Evolutionary conservation across 2,329 filamentous ascomycete genomes (phyloP).

Genomic region (Colletotrichum ledebouriae): DNA sequence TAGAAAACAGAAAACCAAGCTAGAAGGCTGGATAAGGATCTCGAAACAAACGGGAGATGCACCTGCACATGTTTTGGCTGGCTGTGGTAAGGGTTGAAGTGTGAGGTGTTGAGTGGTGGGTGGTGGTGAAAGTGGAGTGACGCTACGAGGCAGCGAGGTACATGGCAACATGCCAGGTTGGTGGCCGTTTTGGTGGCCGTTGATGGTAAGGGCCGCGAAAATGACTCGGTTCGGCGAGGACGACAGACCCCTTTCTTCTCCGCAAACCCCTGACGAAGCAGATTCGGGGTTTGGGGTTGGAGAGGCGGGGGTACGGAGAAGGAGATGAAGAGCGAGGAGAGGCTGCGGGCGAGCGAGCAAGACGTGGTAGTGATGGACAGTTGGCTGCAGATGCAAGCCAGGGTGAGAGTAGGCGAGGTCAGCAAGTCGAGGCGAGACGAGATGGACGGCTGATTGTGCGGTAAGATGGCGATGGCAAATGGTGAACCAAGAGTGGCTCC

Average conservation of each 20-base stretch:
- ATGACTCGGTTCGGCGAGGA: constrained; percentile 28
- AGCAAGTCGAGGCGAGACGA: constrained; percentile 26
- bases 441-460: not conserved
- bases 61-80: constrained; percentile 29
- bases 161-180: not conserved
- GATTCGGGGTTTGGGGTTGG: constrained; percentile 37
- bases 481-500: constrained; percentile 6
- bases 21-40: constrained; percentile 22
- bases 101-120: constrained; percentile 24
- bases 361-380: constrained; percentile 18
- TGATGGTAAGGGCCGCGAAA: constrained; percentile 31
- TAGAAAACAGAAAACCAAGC: not conserved
- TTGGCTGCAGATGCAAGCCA: constrained; percentile 8
- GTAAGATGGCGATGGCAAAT: not conserved
- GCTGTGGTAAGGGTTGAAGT: constrained; percentile 19
- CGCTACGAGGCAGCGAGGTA: constrained; percentile 10
- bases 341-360: constrained; percentile 5
- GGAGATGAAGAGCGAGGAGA: constrained; percentile 4
- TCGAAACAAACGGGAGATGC: constrained; percentile 33
- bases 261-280: constrained; percentile 30
- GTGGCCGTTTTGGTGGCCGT: not conserved
- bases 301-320: constrained; percentile 23
- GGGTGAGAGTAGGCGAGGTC: constrained; percentile 4
- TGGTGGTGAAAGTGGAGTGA: constrained; percentile 28
- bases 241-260: constrained; percentile 31